These are phyloP conservation scores for Xerocomellus intermedius DNA, from an alignment of 768 basidiomycete genomes.

Conservation along the genomic window DNA sequence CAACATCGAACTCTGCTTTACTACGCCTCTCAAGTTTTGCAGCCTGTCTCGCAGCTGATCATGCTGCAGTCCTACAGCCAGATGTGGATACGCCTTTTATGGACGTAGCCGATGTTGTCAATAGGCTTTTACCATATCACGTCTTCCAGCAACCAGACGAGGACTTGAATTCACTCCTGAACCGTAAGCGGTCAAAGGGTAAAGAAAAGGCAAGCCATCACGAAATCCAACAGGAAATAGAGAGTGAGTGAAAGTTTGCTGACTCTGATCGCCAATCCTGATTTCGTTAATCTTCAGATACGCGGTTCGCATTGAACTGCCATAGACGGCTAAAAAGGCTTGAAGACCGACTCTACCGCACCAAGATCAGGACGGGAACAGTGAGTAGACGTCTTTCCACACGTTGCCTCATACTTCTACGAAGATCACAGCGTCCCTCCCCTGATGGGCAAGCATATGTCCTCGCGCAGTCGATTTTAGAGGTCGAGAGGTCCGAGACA, in stretches of 20 bases:
- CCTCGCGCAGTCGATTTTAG: conserved; percentile 62
- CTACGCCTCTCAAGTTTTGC: conserved; percentile 45
- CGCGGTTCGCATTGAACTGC: conserved; percentile 67
- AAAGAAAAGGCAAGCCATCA: conserved; percentile 56
- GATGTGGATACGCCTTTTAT: conserved; percentile 69
- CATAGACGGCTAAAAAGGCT: conserved; percentile 56
- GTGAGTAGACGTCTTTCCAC: conserved; percentile 35
- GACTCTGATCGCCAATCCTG: not conserved
- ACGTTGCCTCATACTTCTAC: not conserved
- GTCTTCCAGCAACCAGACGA: conserved; percentile 73
- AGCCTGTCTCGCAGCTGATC: conserved; percentile 59
- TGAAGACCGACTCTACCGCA: conserved; percentile 55
- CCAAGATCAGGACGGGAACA: conserved; percentile 54
- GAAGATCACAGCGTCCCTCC: conserved; percentile 48
- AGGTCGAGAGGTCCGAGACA: conserved; percentile 64
- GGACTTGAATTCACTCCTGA: conserved; percentile 45
- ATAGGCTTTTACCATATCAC: conserved; percentile 78
- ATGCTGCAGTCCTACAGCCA: conserved; percentile 56
- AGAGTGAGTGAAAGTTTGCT: conserved; percentile 38
- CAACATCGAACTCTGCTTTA: conserved; percentile 11
- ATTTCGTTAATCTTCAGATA: conserved; percentile 45
- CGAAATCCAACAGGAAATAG: conserved; percentile 49
- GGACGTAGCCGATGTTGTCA: conserved; percentile 60
- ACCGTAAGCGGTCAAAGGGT: conserved; percentile 44
- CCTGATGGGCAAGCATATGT: conserved; percentile 63